phyloP scores from a whole-genome alignment of 176 grass and related monocot species.

The Metroxylon sagu region DNA sequence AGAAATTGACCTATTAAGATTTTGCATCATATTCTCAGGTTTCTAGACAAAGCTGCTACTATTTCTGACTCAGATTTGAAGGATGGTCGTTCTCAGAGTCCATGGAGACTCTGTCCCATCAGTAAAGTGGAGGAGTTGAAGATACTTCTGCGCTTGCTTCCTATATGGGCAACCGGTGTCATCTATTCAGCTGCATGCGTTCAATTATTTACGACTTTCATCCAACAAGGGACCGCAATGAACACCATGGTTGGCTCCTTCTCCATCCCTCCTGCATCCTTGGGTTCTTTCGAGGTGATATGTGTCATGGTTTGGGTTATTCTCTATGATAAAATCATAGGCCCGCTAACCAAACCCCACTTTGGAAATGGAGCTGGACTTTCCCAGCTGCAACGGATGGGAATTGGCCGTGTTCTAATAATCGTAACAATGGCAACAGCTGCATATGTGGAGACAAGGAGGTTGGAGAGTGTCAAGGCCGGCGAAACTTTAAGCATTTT shows the following conservation, averaged over 20 bases:
- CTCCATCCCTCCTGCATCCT: conserved; percentile 11
- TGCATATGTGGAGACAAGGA: conserved; percentile 44
- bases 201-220: conserved; percentile 16
- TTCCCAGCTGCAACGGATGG: conserved; percentile 61
- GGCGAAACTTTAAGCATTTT: conserved; percentile 35
- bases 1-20: neutral
- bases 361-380: conserved; percentile 18
- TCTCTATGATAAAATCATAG: conserved; percentile 2
- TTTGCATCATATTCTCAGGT: neutral
- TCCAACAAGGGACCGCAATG: conserved; percentile 16
- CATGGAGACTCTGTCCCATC: conserved; percentile 10
- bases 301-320: conserved; percentile 19
- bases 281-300: conserved; percentile 4
- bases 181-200: conserved; percentile 14
- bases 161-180: conserved; percentile 10
- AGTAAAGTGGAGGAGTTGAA: conserved; percentile 21
- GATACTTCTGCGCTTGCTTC: conserved; percentile 14
- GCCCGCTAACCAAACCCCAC: neutral
- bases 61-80: conserved; percentile 2
- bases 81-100: neutral
- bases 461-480: conserved; percentile 23
- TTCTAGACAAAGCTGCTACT: conserved; percentile 15
- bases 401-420: conserved; percentile 50
- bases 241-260: conserved; percentile 8
- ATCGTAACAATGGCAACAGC: conserved; percentile 37